Conservation (phyloP, 208 protist genomes). For the Crithidia fasciculata region DNA sequence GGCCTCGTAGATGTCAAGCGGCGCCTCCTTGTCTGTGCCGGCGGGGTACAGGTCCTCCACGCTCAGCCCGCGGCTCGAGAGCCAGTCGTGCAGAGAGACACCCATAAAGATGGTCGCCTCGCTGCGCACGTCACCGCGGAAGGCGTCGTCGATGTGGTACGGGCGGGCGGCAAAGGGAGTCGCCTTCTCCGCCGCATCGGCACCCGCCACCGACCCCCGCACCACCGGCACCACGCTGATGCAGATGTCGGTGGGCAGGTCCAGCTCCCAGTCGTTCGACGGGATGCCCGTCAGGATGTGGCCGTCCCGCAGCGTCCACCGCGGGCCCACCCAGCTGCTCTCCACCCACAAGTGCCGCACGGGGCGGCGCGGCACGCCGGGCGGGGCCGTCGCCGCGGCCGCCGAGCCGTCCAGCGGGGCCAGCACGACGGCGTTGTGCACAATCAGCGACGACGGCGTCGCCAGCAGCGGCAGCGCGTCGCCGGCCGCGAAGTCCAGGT, state of each 20-base stretch:
- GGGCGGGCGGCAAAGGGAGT: constrained; percentile 34
- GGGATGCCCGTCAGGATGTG: constrained; percentile 56
- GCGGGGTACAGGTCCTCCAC: constrained; percentile 28
- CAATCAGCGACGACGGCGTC: constrained; percentile 30
- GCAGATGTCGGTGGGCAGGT: constrained; percentile 36
- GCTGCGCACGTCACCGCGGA: constrained; percentile 32
- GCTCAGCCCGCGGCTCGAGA: constrained; percentile 25
- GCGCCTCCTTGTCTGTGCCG: not conserved
- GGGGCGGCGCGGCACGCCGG: not conserved
- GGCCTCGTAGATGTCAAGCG: constrained; percentile 40
- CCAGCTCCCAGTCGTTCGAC: constrained; percentile 44
- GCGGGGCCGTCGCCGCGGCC: constrained; percentile 1
- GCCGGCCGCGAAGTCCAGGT: constrained; percentile 22
- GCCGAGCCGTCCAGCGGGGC: constrained; percentile 23
- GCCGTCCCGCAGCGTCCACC: constrained; percentile 30
- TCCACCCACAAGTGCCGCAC: constrained; percentile 49
- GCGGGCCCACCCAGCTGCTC: constrained; percentile 40
- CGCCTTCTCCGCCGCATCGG: not conserved
- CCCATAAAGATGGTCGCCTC: constrained; percentile 42
- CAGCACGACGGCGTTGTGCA: constrained; percentile 32
- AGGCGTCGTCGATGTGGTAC: constrained; percentile 51
- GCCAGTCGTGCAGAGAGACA: constrained; percentile 34
- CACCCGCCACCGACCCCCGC: not conserved
- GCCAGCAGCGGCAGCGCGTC: constrained; percentile 38
- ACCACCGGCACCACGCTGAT: constrained; percentile 42